Evolutionary conservation across 345 rosid species (phyloP), one percentile per base, ranked within the genome.

Genomic region (Microthlaspi erraticum): DNA sequence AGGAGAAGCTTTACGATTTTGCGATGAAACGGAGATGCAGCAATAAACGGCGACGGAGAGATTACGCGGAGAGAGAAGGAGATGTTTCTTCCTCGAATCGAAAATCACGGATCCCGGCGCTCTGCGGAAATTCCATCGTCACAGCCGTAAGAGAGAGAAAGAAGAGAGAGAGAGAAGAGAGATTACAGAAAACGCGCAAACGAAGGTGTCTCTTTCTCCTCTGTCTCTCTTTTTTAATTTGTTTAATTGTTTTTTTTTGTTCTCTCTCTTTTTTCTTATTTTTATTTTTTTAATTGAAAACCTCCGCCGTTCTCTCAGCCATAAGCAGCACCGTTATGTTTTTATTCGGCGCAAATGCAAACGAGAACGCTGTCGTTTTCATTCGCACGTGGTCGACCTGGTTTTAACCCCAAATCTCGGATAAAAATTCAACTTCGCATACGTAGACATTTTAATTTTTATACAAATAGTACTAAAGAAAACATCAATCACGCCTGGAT

Each of bases 71-170:
- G 70, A 76, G 71, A 64, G 78, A 55, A 33, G 39, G 70, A 29
- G 59, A 18, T 5, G 55, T 62, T 36, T 52, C 77, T 36, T 49
- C 77, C 63, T 44, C 76, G 32, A 79, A 88, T 84, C 86, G 79
- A 79, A 73, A 80, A 71, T 71, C 70, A 77, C 83, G 74, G 87
- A 85, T 88, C 85, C 87, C 87, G 77, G 79, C 71, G 78, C 20
- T 69, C 67, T 66, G 79, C 58, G 69, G 73, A 81, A 76, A 76
- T 76, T 73, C 86, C 86, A 79, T 78, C 43, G 70, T 56, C 77
- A 44, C 53, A 59, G 36, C 68, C 58, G 50, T 13, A 62, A 37
- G 67, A 64, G 56, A 77, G 62, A 68, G 64, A 41, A 8, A 48
- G 52, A 48, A 10, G 8, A 19, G 54, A 59, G 52, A 42, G 54